Base-by-base conservation (phyloP, 164 flowering plant genomes). In the Berberis vulgaris region DNA sequence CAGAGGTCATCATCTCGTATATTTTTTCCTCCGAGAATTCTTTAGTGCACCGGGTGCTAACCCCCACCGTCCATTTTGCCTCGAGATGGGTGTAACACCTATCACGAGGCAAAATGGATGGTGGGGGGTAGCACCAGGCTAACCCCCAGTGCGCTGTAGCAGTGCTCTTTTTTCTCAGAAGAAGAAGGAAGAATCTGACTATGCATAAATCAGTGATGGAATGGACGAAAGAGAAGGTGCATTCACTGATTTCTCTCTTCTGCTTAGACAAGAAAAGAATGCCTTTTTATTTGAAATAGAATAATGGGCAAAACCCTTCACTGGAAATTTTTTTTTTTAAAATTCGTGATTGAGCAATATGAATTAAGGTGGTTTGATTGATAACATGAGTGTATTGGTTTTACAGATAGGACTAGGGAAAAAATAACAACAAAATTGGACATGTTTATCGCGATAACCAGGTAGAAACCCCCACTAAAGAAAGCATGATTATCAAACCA, bases 401-500 rank as follows among this genome's bases (percentile, higher is more conserved):
- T 57, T 57, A 41, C 12, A 42, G 8, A 59, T 11, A 3, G 43
- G 61, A 59, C 26, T 43, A 44, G n/a, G 5, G 47, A 59, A 59
- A 45, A 6, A 2, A 41, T 40, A 45, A 52, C 8, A 3, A 55
- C 13, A 47, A 41, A 39, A 8, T 6, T 42, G 38, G 47, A 50
- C 41, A 59, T 65, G 67, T 70, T 73, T 73, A 76, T 6, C 49
- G 49, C 26, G 81, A 80, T 46, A 87, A 42, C 88, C 85, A 85
- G 5, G 82, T 72, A 8, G 83, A 77, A 65, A 84, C 6, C 7
- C 71, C 79, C 54, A 81, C 75, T 44, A 83, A 1, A 7, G 80
- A 77, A 59, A 84, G 69, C 83, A 84, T 83, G 13, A 78, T 43
- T 2, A 72, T 67, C 78, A 92, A 74, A 13, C 95, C 96, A 66